phyloP scores from a whole-genome alignment of 176 grass and related monocot genomes.

The Saccharum officinarum region DNA sequence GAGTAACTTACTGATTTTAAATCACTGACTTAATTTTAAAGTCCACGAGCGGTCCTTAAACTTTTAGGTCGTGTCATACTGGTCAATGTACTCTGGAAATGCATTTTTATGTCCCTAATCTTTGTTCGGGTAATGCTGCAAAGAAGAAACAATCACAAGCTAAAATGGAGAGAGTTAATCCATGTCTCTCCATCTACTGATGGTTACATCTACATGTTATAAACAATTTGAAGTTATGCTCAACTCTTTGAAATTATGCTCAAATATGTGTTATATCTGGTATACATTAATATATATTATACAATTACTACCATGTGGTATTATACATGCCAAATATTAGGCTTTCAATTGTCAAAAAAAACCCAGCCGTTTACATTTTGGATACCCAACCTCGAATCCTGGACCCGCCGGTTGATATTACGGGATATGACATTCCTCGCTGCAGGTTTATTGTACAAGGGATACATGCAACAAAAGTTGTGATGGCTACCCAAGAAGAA shows the following conservation, averaged over 20 bases:
- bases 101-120: not conserved
- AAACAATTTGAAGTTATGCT: not conserved
- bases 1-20: no score
- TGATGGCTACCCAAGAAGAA: slow-evolving; percentile 33
- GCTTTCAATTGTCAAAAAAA: not conserved
- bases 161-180: not conserved
- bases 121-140: not conserved
- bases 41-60: not conserved
- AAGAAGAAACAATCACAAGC: not conserved
- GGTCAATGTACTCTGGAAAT: not conserved
- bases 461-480: slow-evolving; percentile 7
- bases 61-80: no score
- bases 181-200: not conserved
- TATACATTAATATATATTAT: not conserved
- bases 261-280: not conserved
- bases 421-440: not conserved
- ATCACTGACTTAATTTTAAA: not conserved
- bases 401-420: not conserved
- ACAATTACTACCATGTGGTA: not conserved
- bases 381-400: not conserved
- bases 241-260: not conserved
- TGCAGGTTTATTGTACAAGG: slow-evolving; percentile 6
- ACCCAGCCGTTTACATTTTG: no score
- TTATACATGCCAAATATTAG: not conserved
- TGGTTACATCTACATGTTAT: not conserved